phyloP scores from a whole-genome alignment of 2,329 filamentous ascomycete species.

The Triangularia verruculosa region DNA sequence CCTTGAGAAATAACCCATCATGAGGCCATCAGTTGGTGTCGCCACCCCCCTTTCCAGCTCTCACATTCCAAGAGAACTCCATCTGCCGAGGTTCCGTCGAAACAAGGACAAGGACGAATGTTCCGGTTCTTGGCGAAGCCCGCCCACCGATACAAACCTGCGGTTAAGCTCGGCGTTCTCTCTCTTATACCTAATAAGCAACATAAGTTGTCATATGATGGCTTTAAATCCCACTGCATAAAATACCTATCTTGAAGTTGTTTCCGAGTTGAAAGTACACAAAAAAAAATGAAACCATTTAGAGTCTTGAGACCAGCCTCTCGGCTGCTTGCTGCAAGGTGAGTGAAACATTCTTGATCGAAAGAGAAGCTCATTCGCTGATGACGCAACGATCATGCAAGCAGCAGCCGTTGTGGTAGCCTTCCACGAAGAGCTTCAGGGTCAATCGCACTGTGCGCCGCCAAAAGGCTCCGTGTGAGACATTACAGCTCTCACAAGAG shows the following conservation, averaged over 20 bases:
- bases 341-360: neutral
- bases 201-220: neutral
- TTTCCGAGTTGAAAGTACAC: too few species aligned
- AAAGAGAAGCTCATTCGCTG: neutral
- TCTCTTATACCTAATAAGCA: neutral
- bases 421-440: neutral
- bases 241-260: too few species aligned
- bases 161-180: neutral
- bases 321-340: neutral
- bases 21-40: neutral
- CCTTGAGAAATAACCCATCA: neutral
- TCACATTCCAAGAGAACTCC: neutral
- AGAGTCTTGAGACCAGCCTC: neutral
- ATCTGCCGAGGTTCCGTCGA: constrained; percentile 1
- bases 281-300: neutral
- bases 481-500: neutral
- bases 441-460: neutral
- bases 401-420: neutral
- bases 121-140: neutral
- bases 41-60: neutral
- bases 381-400: neutral
- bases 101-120: neutral
- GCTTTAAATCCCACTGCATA: neutral
- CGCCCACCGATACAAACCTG: neutral
- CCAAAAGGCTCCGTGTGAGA: neutral